A percentile compares a stretch with the other conserved stretches of the same genome.
Evolutionary conservation across 306 rosid genomes (phyloP).

Genomic region (Hippophae rhamnoides): DNA sequence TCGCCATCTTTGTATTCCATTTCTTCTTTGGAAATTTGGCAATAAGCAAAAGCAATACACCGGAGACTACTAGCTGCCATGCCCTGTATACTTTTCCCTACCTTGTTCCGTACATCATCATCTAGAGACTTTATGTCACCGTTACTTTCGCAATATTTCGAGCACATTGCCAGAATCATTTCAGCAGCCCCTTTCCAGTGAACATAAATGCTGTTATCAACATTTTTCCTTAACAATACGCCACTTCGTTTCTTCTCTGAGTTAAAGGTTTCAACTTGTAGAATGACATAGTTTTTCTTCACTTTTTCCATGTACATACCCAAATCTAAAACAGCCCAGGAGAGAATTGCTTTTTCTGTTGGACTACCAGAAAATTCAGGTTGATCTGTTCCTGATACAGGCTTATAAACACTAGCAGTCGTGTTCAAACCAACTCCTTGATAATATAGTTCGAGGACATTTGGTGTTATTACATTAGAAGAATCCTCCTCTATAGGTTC

Average conservation of each 20-base stretch:
- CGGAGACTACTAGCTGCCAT: slow-evolving; percentile 87
- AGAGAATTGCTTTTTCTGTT: slow-evolving; percentile 73
- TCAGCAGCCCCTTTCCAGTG: slow-evolving; percentile 96
- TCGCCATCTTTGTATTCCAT: slow-evolving; percentile 16
- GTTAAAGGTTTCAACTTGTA: slow-evolving; percentile 76
- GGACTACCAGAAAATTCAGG: slow-evolving; percentile 81
- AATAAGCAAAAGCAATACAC: slow-evolving; percentile 72
- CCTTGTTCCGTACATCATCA: slow-evolving; percentile 23
- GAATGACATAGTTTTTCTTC: slow-evolving; percentile 33
- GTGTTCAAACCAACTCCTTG: slow-evolving; percentile 69
- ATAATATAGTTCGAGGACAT: slow-evolving; percentile 42
- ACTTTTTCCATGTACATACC: slow-evolving; percentile 59
- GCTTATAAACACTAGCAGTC: slow-evolving; percentile 52
- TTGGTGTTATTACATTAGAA: slow-evolving; percentile 22
- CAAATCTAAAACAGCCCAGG: slow-evolving; percentile 56
- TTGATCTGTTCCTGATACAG: slow-evolving; percentile 27
- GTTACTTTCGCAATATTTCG: slow-evolving; percentile 35
- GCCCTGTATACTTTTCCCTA: slow-evolving; percentile 55
- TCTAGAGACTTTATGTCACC: slow-evolving; percentile 41
- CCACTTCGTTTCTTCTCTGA: slow-evolving; percentile 86
- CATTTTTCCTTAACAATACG: slow-evolving; percentile 37
- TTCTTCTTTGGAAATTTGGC: slow-evolving; percentile 36
- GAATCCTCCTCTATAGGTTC: slow-evolving; percentile 31
- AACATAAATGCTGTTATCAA: slow-evolving; percentile 37
- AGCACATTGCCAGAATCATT: slow-evolving; percentile 70